A percentile compares a stretch with the other conserved stretches of the same genome.
Conservation (phyloP, 2,329 filamentous ascomycete species). For the Monosporascus sp. region DNA sequence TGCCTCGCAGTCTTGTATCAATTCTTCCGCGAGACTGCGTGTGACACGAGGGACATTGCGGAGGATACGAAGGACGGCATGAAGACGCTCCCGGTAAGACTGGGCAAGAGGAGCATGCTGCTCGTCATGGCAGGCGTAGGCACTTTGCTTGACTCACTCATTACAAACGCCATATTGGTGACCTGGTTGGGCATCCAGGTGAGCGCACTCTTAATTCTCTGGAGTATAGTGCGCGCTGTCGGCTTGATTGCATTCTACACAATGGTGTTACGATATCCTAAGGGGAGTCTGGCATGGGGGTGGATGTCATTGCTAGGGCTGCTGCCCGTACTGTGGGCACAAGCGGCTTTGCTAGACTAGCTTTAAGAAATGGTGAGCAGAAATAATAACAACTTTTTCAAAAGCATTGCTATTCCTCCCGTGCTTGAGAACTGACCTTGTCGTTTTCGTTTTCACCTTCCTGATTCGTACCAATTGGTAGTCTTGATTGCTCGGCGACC, state of each 20-base stretch:
- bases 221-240: neutral
- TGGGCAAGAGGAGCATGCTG: slow-evolving; percentile 1
- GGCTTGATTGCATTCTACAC: neutral
- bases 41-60: slow-evolving; percentile 5
- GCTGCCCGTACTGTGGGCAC: neutral
- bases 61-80: slow-evolving; percentile 6
- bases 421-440: no score
- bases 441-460: no score
- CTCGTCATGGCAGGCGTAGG: neutral
- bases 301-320: neutral
- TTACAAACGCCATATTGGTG: neutral
- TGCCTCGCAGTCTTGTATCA: slow-evolving; percentile 6
- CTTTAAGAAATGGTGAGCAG: slow-evolving; percentile 12
- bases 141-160: neutral
- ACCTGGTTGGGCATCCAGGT: neutral
- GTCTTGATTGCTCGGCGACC: no score
- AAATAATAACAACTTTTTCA: slow-evolving; percentile 2
- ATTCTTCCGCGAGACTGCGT: slow-evolving; percentile 8
- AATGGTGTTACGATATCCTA: neutral
- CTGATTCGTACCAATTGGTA: no score
- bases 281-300: neutral
- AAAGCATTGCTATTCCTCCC: neutral
- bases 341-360: neutral
- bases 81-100: slow-evolving; percentile 3
- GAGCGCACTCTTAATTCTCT: neutral